Base-by-base conservation (phyloP, 805 yeast species). In the Cyberlindnera xishuangbannaensis region DNA sequence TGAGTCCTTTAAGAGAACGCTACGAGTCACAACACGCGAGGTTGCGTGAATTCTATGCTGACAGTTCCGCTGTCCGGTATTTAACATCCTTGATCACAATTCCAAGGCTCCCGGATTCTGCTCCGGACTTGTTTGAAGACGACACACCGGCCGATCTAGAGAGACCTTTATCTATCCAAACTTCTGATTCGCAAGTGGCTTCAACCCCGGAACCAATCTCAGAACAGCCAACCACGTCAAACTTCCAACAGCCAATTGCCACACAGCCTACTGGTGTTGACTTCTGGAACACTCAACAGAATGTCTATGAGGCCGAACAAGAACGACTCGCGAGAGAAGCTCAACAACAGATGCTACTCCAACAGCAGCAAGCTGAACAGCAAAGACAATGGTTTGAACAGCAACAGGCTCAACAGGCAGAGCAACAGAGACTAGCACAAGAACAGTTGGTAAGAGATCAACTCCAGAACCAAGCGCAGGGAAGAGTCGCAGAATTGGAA, bases 1-100 rank as follows among this genome's bases (percentile, higher is more conserved):
- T 90, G 43, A 73, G 71, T 44, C 90, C 92, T 4, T 66, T 90
- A 42, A 67, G 77, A 43, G 77, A 77, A 24, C 67, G 90, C 33
- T 90, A 79, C 51, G 69, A 69, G 44, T 66, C 79, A 1, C 59
- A 54, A 20, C 83, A 76, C 51, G 63, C 71, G 34, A 64, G 82
- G 32, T 61, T 90, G 33, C 76, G 77, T 51, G 90, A 84, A 47
- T 86, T 90, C 47, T 90, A 84, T 61, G 83, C 90, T 17, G 96
- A 88, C 49, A 86, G 95, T 55, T 81, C 90, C 6, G 75, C 90
- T 0, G 75, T 90, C 41, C 81, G 82, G 54, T 85, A 79, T 49
- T 68, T 88, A 50, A 76, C 94, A 2, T 73, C 88, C 22, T 69
- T 88, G 54, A 80, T 88, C 29, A 79, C 86, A 2, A 77, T 84